phyloP scores from a whole-genome alignment of 73 alveolate genomes.

The Paramecium octaurelia region DNA sequence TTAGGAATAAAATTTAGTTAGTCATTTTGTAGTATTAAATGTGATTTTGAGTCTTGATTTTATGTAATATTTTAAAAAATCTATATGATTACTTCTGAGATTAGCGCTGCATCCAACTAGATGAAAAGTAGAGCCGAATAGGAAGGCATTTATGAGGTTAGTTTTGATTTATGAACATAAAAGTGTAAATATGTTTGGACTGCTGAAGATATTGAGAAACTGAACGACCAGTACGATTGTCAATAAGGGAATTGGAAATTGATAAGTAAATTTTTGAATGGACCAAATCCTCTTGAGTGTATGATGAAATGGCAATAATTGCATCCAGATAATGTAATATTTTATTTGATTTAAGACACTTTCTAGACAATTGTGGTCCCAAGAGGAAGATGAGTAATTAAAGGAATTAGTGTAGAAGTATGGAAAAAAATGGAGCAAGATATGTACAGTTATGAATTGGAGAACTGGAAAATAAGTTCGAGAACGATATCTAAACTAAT shows the following conservation, averaged over 20 bases:
- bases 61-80: neutral
- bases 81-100: neutral
- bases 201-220: neutral
- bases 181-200: neutral
- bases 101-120: neutral
- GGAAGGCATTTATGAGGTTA: neutral
- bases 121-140: neutral
- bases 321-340: slow-evolving; percentile 31
- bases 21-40: neutral
- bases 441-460: slow-evolving; percentile 49
- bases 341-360: neutral
- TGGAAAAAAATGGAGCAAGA: slow-evolving; percentile 42
- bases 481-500: slow-evolving; percentile 28
- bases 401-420: neutral
- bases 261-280: neutral
- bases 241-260: neutral
- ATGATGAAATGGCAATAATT: neutral
- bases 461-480: slow-evolving; percentile 47
- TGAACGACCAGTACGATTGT: neutral
- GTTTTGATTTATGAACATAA: neutral
- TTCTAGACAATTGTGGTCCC: neutral
- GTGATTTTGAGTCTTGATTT: neutral
- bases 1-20: neutral
- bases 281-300: slow-evolving; percentile 25
- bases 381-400: slow-evolving; percentile 20